phyloP scores from a whole-genome alignment of 1,139 yeast species.

The Ogataea hybrid region DNA sequence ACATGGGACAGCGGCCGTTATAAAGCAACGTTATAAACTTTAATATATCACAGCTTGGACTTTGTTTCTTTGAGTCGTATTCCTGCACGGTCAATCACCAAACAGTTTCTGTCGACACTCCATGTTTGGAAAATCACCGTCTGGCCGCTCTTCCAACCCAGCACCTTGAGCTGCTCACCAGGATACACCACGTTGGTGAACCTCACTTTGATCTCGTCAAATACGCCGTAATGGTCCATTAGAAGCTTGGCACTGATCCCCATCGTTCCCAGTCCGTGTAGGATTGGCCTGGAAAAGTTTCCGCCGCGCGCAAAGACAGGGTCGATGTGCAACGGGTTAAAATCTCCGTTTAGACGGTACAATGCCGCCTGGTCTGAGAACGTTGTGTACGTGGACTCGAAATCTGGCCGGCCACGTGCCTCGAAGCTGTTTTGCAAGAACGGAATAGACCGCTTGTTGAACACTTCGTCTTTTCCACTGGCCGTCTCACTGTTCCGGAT shows the following conservation, averaged over 20 bases:
- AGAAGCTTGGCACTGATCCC: conserved; percentile 80
- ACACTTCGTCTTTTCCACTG: conserved; percentile 56
- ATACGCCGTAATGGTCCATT: conserved; percentile 76
- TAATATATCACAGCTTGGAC: conserved; percentile 26
- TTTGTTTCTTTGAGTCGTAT: conserved; percentile 53
- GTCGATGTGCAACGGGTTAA: conserved; percentile 93
- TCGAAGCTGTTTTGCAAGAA: conserved; percentile 63
- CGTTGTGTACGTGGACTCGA: conserved; percentile 58
- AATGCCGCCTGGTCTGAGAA: conserved; percentile 78
- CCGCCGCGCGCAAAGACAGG: conserved; percentile 90
- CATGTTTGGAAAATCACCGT: conserved; percentile 81
- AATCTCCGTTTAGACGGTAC: conserved; percentile 91
- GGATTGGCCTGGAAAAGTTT: conserved; percentile 80
- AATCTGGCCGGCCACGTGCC: conserved; percentile 73
- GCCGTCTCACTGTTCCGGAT: conserved; percentile 65
- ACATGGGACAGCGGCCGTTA: conserved; percentile 61
- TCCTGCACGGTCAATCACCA: conserved; percentile 88
- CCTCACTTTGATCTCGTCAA: conserved; percentile 85
- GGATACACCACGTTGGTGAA: conserved; percentile 94
- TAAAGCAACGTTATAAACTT: conserved; percentile 1
- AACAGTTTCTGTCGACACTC: conserved; percentile 73
- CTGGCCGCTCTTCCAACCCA: conserved; percentile 77
- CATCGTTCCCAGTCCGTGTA: conserved; percentile 89
- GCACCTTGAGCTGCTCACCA: conserved; percentile 84
- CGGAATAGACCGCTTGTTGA: conserved; percentile 42